A percentile compares a stretch with the other conserved stretches of the same genome.
phyloP scores from a whole-genome alignment of 352 stramenopile species.

The Aphanomyces astaci region DNA sequence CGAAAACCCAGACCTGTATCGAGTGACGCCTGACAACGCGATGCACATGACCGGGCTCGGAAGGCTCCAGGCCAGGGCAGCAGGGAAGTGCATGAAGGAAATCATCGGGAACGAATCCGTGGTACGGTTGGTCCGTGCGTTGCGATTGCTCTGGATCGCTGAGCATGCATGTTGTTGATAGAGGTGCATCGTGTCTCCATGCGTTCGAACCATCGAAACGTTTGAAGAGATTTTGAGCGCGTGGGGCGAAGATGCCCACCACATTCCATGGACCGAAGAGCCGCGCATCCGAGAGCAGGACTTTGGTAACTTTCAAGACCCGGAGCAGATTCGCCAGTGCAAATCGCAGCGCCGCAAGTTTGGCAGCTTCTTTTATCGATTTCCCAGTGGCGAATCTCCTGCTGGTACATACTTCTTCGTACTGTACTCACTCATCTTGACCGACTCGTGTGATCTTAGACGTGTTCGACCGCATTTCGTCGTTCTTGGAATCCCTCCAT shows the following conservation, averaged over 20 bases:
- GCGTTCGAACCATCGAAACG: constrained; percentile 81
- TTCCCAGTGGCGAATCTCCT: constrained; percentile 78
- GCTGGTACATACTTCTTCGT: constrained; percentile 25
- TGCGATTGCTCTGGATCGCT: neutral
- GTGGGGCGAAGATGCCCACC: constrained; percentile 42
- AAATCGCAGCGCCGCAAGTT: constrained; percentile 68
- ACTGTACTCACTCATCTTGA: neutral
- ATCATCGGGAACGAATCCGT: constrained; percentile 69
- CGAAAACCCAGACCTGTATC: constrained; percentile 71
- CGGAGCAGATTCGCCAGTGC: constrained; percentile 69
- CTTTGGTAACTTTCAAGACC: constrained; percentile 87
- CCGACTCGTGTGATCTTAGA: constrained; percentile 28
- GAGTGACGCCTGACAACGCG: constrained; percentile 64
- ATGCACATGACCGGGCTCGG: constrained; percentile 78
- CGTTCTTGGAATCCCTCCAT: constrained; percentile 82
- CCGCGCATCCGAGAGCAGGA: constrained; percentile 84
- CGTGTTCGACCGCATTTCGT: constrained; percentile 83
- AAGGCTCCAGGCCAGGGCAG: constrained; percentile 62
- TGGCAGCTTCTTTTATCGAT: constrained; percentile 84
- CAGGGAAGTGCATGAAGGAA: constrained; percentile 59
- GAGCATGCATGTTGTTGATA: constrained; percentile 25
- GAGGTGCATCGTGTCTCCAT: constrained; percentile 80
- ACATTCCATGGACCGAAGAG: constrained; percentile 73
- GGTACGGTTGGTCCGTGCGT: constrained; percentile 33
- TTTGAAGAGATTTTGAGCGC: constrained; percentile 72